Conservation (phyloP, 495 filamentous ascomycete genomes). For the Mytilinidion resinicola region DNA sequence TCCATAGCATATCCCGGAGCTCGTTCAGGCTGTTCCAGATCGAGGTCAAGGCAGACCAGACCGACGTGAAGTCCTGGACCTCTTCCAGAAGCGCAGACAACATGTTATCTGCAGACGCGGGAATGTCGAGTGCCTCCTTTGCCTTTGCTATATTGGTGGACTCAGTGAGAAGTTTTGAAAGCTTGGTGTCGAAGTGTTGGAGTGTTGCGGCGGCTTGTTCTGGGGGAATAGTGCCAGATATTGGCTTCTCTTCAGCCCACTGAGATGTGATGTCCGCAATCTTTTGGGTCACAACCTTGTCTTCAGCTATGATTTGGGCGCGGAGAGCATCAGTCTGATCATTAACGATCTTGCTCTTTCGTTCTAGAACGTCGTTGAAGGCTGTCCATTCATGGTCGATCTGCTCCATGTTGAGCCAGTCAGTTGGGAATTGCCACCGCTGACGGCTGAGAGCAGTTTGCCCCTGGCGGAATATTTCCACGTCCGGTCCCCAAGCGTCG, state of each 20-base stretch:
- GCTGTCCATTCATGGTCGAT: conserved; percentile 90
- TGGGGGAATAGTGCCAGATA: conserved; percentile 87
- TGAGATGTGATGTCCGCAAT: conserved; percentile 71
- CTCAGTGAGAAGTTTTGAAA: conserved; percentile 76
- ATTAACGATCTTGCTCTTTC: conserved; percentile 87
- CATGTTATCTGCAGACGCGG: conserved; percentile 66
- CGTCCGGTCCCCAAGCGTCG: conserved; percentile 87
- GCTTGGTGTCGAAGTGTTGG: conserved; percentile 68
- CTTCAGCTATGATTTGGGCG: conserved; percentile 94
- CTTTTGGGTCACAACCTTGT: conserved; percentile 80
- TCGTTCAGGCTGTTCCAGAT: conserved; percentile 98
- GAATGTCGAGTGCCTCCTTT: conserved; percentile 91
- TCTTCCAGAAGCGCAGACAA: conserved; percentile 82
- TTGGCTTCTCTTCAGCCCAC: conserved; percentile 95
- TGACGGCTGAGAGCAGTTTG: conserved; percentile 84
- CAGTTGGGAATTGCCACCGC: conserved; percentile 82
- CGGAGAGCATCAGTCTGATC: conserved; percentile 92
- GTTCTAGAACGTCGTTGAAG: conserved; percentile 76
- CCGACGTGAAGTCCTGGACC: conserved; percentile 96
- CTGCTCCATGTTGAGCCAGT: conserved; percentile 92
- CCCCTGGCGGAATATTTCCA: conserved; percentile 90
- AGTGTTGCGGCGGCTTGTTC: conserved; percentile 77
- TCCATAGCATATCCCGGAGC: conserved; percentile 85
- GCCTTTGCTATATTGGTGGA: conserved; percentile 92
- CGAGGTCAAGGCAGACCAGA: conserved; percentile 88